phyloP scores from a whole-genome alignment of 2,329 filamentous ascomycete genomes.

The Hymenoscyphus salicellus region DNA sequence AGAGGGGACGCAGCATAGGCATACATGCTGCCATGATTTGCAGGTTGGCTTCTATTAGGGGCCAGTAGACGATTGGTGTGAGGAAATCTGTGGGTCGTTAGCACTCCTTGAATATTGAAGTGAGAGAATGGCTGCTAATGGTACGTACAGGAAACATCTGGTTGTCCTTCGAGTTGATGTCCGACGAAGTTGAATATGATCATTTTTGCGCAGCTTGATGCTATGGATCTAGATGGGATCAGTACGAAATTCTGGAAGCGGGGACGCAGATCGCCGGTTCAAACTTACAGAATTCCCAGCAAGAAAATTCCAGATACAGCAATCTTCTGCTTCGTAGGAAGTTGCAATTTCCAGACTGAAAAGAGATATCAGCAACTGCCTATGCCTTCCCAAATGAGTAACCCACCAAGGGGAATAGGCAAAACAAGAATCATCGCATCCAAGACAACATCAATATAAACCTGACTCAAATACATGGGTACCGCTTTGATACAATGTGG shows the following conservation, averaged over 20 bases:
- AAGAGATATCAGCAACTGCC: not conserved
- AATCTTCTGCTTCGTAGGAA: slow-evolving; percentile 2
- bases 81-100: not conserved
- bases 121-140: not conserved
- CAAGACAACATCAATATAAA: slow-evolving; percentile 5
- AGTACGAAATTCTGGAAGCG: not conserved
- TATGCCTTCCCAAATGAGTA: not conserved
- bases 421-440: slow-evolving; percentile 6
- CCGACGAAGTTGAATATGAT: slow-evolving; percentile 5
- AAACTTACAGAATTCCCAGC: slow-evolving; percentile 2
- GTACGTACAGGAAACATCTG: not conserved
- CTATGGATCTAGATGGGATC: not conserved
- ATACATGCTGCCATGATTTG: slow-evolving; percentile 43
- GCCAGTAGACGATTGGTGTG: slow-evolving; percentile 33
- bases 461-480: slow-evolving; percentile 6
- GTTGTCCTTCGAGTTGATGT: not conserved
- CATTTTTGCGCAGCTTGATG: slow-evolving; percentile 7
- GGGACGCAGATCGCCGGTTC: too few relatives aligned
- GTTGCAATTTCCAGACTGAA: slow-evolving; percentile 1
- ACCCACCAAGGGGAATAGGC: slow-evolving; percentile 2
- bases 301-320: slow-evolving; percentile 5
- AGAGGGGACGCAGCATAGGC: slow-evolving; percentile 41
- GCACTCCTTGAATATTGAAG: not conserved
- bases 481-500: slow-evolving; percentile 2
- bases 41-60: slow-evolving; percentile 42